Base-by-base conservation (phyloP, 176 grass and related monocot genomes). In the Carex kokanica region DNA sequence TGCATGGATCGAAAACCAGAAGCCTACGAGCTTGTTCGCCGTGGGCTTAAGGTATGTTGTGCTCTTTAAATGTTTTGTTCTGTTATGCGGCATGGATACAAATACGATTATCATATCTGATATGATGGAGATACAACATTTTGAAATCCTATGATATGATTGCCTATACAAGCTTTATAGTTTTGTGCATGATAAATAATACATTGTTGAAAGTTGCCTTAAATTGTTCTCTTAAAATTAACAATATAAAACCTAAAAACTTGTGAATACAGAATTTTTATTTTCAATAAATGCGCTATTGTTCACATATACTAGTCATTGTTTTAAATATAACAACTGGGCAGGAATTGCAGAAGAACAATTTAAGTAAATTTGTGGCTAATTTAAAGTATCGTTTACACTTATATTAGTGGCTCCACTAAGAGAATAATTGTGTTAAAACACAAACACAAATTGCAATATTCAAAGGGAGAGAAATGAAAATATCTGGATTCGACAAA, bases 1-100 rank as follows among this genome's bases (percentile, higher is more conserved):
- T 99, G 97, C 82, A 99, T 99, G 91, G 97, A 99, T 51, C 88
- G 97, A 38, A 99, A 99, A 89, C 80, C 93, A 67, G 97, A 99
- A 92, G 97, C 97, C 65, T 99, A 99, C 49, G 97, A 99, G 31
- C 93, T 99, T 90, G 97, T 99, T 85, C 91, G 93, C 25, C 97
- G 93, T 55, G 97, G 97, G 63, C 88, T 99, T 57, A 99, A 99
- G 97, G 97, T 99, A 56, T 10, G 73, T 54, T 31, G 25, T 31
- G 13, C 56, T 29, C 23, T 31, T 78, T 56, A 32, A 8, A 73
- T 56, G 73, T 78, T 55, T 40, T 78, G 47, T 78, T 53, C 43
- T 25, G 71, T n/a, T 67, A 67, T 18, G 18, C 6, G 38, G 23
- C 21, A 52, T 53, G 13, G 23, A 52, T 52, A 52, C 71, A 29